Percentiles rank a stretch among this genome's conserved stretches.
Conservation (phyloP, 352 stramenopile species). For the Globisporangium megalacanthum region DNA sequence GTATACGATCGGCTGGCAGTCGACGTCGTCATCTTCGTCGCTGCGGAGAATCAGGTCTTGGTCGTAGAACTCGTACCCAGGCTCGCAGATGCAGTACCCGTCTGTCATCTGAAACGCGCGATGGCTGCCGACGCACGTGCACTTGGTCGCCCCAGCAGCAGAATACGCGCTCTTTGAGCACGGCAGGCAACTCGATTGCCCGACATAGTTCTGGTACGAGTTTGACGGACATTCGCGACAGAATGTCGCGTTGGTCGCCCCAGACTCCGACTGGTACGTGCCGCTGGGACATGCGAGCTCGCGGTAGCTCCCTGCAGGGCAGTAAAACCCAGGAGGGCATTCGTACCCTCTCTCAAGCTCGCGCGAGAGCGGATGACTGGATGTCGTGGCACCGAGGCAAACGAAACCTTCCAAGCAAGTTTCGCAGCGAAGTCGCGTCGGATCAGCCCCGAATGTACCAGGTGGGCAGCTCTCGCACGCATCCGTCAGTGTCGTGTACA, state of each 20-base stretch:
- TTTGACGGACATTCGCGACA: conserved; percentile 67
- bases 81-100: conserved; percentile 89
- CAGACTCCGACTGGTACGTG: conserved; percentile 57
- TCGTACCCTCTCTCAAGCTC: conserved; percentile 76
- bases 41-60: conserved; percentile 72
- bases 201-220: conserved; percentile 71
- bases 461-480: conserved; percentile 72
- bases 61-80: conserved; percentile 91
- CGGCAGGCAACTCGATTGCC: conserved; percentile 68
- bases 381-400: conserved; percentile 69
- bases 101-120: conserved; percentile 89
- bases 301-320: conserved; percentile 42
- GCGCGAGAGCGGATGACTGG: conserved; percentile 41
- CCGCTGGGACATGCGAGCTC: conserved; percentile 72
- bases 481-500: conserved; percentile 39
- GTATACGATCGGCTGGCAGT: conserved; percentile 92
- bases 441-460: conserved; percentile 77
- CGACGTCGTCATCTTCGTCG: conserved; percentile 79
- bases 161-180: conserved; percentile 85
- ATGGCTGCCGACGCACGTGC: conserved; percentile 82
- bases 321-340: conserved; percentile 79
- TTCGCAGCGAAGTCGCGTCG: conserved; percentile 65
- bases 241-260: conserved; percentile 35
- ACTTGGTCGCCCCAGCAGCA: conserved; percentile 45
- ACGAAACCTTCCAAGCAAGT: conserved; percentile 79